phyloP scores from a whole-genome alignment of 495 filamentous ascomycete genomes.

The Staphylotrichum longicolle region DNA sequence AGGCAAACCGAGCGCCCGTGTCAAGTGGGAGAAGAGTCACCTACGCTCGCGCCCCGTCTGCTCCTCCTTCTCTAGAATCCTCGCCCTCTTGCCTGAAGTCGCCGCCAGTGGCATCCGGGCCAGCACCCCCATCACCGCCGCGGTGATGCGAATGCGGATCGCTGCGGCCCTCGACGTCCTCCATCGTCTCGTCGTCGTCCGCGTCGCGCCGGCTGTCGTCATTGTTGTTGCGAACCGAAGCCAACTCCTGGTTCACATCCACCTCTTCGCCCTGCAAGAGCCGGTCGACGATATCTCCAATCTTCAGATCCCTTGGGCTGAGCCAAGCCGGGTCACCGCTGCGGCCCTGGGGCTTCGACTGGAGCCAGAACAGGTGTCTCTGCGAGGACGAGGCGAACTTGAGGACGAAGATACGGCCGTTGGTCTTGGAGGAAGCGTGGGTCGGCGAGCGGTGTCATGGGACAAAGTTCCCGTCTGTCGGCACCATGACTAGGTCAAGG shows the following conservation, averaged over 20 bases:
- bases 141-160: conserved; percentile 55
- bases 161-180: conserved; percentile 71
- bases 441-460: conserved; percentile 55
- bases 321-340: conserved; percentile 72
- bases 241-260: conserved; percentile 74
- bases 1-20: conserved; percentile 35
- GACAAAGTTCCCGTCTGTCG: conserved; percentile 79
- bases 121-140: conserved; percentile 72
- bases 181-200: conserved; percentile 79
- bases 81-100: conserved; percentile 88
- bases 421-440: conserved; percentile 60
- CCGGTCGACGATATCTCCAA: conserved; percentile 79
- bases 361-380: conserved; percentile 93
- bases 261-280: conserved; percentile 89
- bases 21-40: conserved; percentile 54
- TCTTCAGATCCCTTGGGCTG: conserved; percentile 73
- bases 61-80: conserved; percentile 83
- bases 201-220: conserved; percentile 59
- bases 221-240: conserved; percentile 56
- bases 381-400: conserved; percentile 93
- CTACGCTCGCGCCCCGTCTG: conserved; percentile 99
- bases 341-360: conserved; percentile 77
- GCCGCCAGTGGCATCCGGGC: conserved; percentile 80
- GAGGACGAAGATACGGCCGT: conserved; percentile 87
- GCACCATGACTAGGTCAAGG: conserved; percentile 84